A percentile compares a stretch with the other conserved stretches of the same genome.
phyloP scores from a whole-genome alignment of 495 filamentous ascomycete species.

The Lasiosphaeria ovina region DNA sequence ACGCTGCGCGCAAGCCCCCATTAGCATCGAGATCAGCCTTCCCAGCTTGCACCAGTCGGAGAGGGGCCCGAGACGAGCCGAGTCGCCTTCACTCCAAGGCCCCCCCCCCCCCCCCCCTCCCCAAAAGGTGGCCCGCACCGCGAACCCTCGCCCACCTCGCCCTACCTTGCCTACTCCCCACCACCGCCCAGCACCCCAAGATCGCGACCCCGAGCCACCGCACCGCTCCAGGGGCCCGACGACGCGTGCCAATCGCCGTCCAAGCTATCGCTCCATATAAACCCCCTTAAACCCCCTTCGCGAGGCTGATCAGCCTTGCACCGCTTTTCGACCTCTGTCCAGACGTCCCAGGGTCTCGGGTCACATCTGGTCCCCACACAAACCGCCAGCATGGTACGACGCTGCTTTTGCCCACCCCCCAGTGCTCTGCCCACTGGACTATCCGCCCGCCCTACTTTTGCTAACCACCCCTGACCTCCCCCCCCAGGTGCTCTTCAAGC shows the following conservation, averaged over 20 bases:
- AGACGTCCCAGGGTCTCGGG: too few species aligned
- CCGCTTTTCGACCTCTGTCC: slow-evolving; percentile 12
- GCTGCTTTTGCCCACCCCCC: neutral
- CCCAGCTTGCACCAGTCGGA: too few species aligned
- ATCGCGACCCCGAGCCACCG: slow-evolving; percentile 33
- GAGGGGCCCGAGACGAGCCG: too few species aligned
- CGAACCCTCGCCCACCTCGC: slow-evolving; percentile 14
- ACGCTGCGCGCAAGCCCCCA: too few species aligned
- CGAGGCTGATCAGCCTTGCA: slow-evolving; percentile 47
- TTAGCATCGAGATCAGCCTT: slow-evolving; percentile 17
- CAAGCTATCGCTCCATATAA: slow-evolving; percentile 1
- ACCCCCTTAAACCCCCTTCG: slow-evolving; percentile 9
- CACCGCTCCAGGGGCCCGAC: slow-evolving; percentile 23
- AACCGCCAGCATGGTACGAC: neutral
- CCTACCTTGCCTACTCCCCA: slow-evolving; percentile 29
- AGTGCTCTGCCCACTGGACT: slow-evolving; percentile 15
- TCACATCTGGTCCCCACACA: too few species aligned
- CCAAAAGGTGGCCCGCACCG: neutral
- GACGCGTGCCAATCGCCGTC: slow-evolving; percentile 23
- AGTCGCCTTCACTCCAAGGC: too few species aligned
- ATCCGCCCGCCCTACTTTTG: slow-evolving; percentile 2
- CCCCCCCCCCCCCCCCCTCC: neutral
- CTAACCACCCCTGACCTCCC: slow-evolving; percentile 14
- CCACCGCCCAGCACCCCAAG: slow-evolving; percentile 28
- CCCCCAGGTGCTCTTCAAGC: slow-evolving; percentile 84